phyloP scores from a whole-genome alignment of 2,329 filamentous ascomycete genomes.

The Verticillium alfalfae region DNA sequence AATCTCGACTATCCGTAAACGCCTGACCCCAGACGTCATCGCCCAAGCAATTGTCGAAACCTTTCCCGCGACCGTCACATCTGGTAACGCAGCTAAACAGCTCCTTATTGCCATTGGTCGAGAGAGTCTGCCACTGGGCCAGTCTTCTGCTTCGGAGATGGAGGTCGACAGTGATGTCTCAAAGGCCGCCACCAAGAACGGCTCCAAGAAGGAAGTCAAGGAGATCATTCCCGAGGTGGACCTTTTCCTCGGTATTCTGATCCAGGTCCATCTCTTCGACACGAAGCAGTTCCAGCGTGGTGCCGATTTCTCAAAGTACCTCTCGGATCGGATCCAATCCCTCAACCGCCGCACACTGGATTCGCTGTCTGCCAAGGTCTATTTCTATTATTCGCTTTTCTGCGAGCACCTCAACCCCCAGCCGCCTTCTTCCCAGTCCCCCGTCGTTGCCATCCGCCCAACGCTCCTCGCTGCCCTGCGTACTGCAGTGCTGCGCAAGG shows the following conservation, averaged over 20 bases:
- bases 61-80: conserved; percentile 57
- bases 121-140: conserved; percentile 58
- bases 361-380: conserved; percentile 88
- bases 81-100: conserved; percentile 61
- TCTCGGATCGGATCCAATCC: conserved; percentile 79
- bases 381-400: conserved; percentile 97
- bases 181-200: conserved; percentile 46
- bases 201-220: conserved; percentile 62
- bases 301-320: conserved; percentile 74
- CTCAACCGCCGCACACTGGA: conserved; percentile 93
- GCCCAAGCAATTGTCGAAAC: conserved; percentile 76
- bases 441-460: conserved; percentile 80
- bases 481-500: conserved; percentile 91
- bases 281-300: conserved; percentile 75
- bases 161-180: conserved; percentile 60
- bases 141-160: conserved; percentile 58
- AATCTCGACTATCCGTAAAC: conserved; percentile 92
- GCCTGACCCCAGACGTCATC: conserved; percentile 75
- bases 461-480: conserved; percentile 81
- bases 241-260: conserved; percentile 79
- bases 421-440: conserved; percentile 82
- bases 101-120: conserved; percentile 67
- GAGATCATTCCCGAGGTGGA: conserved; percentile 83
- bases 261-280: conserved; percentile 86
- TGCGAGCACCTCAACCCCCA: conserved; percentile 85